A percentile compares a stretch with the other conserved stretches of the same genome.
Conservation (phyloP, 2,329 filamentous ascomycete species). For the Diaporthe citri region DNA sequence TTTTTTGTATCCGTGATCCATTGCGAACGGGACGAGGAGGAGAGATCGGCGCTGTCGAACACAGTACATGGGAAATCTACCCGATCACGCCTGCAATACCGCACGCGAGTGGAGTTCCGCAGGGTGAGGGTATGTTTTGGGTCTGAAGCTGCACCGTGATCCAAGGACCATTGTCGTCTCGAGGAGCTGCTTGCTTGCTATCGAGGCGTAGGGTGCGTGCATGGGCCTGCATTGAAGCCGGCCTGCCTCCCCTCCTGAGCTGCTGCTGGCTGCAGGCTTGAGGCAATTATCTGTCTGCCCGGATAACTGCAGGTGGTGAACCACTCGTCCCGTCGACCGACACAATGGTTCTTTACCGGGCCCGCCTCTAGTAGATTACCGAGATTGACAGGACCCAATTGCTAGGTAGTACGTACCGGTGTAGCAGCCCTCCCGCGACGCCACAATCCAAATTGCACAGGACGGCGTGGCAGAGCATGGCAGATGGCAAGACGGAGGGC, state of each 20-base stretch:
- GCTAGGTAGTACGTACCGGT: conserved; percentile 17
- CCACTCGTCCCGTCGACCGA: conserved; percentile 27
- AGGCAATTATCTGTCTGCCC: conserved; percentile 24
- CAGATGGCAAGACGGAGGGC: background rate
- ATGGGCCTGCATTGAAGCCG: conserved; percentile 2
- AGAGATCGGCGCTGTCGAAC: background rate
- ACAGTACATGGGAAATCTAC: background rate
- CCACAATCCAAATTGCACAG: conserved; percentile 9
- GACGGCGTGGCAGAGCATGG: background rate
- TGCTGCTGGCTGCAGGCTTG: conserved; percentile 4
- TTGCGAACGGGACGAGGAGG: background rate
- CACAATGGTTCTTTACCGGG: conserved; percentile 21
- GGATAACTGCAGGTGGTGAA: conserved; percentile 28
- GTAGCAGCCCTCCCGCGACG: background rate
- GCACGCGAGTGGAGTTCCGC: background rate
- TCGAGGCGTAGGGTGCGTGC: conserved; percentile 11
- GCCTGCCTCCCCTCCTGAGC: background rate
- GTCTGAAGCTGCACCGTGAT: conserved; percentile 5
- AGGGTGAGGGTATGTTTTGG: background rate
- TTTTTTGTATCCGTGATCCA: background rate
- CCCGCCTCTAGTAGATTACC: conserved; percentile 34
- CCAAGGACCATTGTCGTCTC: background rate
- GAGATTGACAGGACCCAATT: conserved; percentile 29
- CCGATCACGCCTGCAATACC: background rate
- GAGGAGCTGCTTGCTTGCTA: conserved; percentile 12